Evolutionary conservation across 1,139 yeast genomes (phyloP), one percentile per base, ranked within the genome.

Genomic region (Taphrina pruni): DNA sequence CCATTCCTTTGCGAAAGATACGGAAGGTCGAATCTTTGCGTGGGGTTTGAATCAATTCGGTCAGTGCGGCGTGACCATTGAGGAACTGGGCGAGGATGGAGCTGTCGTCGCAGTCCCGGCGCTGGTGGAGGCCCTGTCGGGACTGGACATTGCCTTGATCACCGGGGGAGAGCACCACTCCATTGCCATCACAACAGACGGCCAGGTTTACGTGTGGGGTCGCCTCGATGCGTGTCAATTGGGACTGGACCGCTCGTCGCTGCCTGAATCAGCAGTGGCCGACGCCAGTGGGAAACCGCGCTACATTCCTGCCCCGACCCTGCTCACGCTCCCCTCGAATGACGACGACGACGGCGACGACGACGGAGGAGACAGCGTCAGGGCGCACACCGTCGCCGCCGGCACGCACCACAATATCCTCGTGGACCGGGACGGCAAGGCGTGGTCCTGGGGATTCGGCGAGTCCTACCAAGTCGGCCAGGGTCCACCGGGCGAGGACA

Each of bases 1-100:
- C 80, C 98, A 93, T 77, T 89, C 97, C 73, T 93, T 94, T 82
- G 99, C 99, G 6, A 85, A 94, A 72, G 90, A 89, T 72, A 82
- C 83, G 43, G 84, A 87, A 50, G 91, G 89, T 65, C 83, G 84
- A 52, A 90, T 94, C 0, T 85, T 84, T 73, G 85, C 94, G 1
- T 94, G 99, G 99, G 99, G 99, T 6, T 83, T 94, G 74, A 95
- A 94, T 77, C 97, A 94, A 78, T 94, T 87, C 77, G 98, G 99
- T 21, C 99, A 94, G 80, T 91, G 97, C 82, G 98, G 97, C 68
- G 82, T 89, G 61, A 85, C 93, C 0, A 64, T 55, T 26, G 56
- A 66, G 36, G 87, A 86, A 48, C 82, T 81, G 52, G 80, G 88
- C 67, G 94, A 88, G 74, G 97, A 91, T 76, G 97, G 96, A 26